A percentile compares a stretch with the other conserved stretches of the same genome.
Conservation (phyloP, 2,329 filamentous ascomycete species). For the Sclerotinia borealis region DNA sequence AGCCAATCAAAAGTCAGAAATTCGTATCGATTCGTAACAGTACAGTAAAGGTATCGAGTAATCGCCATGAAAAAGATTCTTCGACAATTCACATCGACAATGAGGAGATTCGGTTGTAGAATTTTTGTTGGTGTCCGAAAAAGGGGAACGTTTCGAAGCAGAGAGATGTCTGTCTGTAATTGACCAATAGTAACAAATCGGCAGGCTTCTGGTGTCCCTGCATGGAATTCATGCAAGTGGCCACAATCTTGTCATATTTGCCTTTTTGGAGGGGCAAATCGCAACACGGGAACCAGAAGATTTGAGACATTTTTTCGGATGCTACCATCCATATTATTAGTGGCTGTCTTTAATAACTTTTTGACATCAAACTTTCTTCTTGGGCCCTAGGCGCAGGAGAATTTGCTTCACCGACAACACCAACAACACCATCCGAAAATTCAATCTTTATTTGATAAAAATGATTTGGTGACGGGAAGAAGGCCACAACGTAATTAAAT, state of each 20-base stretch:
- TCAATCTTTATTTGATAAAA: background rate
- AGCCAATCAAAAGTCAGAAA: background rate
- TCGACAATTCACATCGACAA: background rate
- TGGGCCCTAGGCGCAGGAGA: background rate
- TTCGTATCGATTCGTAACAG: background rate
- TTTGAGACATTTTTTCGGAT: conserved; percentile 9
- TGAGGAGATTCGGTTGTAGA: background rate
- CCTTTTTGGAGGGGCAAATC: background rate
- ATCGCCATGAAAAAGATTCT: background rate
- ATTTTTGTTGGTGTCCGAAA: background rate
- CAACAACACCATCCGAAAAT: background rate
- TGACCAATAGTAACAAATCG: conserved; percentile 5
- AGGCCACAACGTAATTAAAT: background rate
- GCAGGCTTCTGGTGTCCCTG: conserved; percentile 9
- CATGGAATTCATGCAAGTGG: conserved; percentile 8
- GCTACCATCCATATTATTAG: conserved; percentile 5
- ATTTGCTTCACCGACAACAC: background rate
- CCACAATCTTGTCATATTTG: conserved; percentile 3
- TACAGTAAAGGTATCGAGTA: background rate
- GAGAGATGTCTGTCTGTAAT: background rate
- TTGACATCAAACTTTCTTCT: background rate
- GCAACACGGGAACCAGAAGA: background rate
- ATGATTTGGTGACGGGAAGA: background rate
- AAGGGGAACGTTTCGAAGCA: background rate
- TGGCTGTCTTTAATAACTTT: conserved; percentile 8